Percentiles rank a stretch among this genome's conserved stretches.
These are phyloP conservation scores for Leavenworthia alabamica DNA, from an alignment of 345 rosid species.

Conservation along the genomic window DNA sequence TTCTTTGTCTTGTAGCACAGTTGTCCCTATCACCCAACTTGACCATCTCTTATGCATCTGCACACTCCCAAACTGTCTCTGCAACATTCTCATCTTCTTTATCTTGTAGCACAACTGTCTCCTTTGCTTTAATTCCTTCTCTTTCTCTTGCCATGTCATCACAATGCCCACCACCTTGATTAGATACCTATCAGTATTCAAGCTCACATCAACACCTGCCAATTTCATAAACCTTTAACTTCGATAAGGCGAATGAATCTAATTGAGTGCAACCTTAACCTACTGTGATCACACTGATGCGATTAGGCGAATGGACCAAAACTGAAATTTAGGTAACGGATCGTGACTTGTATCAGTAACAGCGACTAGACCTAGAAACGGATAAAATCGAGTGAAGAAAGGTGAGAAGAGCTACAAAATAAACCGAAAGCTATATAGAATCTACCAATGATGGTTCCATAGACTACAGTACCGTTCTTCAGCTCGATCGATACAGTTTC, in stretches of 20 bases:
- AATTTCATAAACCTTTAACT: slow-evolving; percentile 9
- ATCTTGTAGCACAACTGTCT: no score
- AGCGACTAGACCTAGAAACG: slow-evolving; percentile 12
- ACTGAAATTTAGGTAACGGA: not conserved
- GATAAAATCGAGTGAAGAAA: no score
- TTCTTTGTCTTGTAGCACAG: no score
- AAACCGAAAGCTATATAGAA: not conserved
- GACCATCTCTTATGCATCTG: no score
- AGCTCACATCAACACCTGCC: slow-evolving; percentile 94
- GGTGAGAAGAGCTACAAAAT: slow-evolving; percentile 2
- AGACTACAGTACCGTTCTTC: slow-evolving; percentile 90
- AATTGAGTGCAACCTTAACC: not conserved
- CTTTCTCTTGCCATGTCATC: no score
- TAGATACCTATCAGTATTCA: no score
- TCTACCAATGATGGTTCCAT: slow-evolving; percentile 89
- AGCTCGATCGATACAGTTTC: slow-evolving; percentile 96
- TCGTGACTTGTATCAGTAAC: slow-evolving; percentile 5
- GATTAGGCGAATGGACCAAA: not conserved
- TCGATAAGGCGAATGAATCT: not conserved
- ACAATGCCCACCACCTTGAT: no score
- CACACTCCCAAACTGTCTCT: no score
- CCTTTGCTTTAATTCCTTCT: no score
- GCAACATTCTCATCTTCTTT: no score
- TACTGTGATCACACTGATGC: not conserved
- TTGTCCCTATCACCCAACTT: no score